Base-by-base conservation (phyloP, 495 filamentous ascomycete genomes). In the Amorphotheca resinae region DNA sequence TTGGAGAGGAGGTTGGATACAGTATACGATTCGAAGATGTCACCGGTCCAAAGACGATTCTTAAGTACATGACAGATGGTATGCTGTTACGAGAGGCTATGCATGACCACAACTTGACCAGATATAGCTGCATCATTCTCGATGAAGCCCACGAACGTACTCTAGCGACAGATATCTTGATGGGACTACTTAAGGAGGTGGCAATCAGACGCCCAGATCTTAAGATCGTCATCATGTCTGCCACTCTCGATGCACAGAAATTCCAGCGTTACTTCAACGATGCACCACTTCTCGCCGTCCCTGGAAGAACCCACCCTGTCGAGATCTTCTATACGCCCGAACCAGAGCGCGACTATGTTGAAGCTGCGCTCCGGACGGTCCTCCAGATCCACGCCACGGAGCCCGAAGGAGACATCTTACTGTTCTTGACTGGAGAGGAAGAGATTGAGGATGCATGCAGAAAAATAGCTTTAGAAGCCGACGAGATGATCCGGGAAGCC, bases 41-140 rank as follows among this genome's bases (percentile, higher is more conserved):
- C 64, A 96, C 93, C 0, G 72, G 85, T 33, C 72, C 76, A 41
- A 94, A 85, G 63, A 99, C 93, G 7, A 73, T 95, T 30, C 67
- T 99, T 37, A 99, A 96, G 67, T 99, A 99, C 67, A 96, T 99
- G 93, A 99, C 93, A 22, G 93, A 99, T 60, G 93, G 93, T 77
- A 96, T 96, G 91, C 76, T 99, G 51, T 67, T 96, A 57, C 72
- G 93, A 50, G 93, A 99, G 67, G 87, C 93, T 23, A 99, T 99
- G 93, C 79, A 93, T 64, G 93, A 99, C 61, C 80, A 87, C 63
- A 71, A 89, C 51, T 70, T 99, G 51, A 74, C 74, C 15, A 80
- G 88, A 9, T 99, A 99, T 66, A 89, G 87, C 69, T 91, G 84
- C 49, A 95, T 99, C 57, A 99, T 99, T 58, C 79, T 99, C 45